Evolutionary conservation across 2,329 filamentous ascomycete genomes (phyloP), one percentile per base, ranked within the genome.

Genomic region (Didymella keratinophila): DNA sequence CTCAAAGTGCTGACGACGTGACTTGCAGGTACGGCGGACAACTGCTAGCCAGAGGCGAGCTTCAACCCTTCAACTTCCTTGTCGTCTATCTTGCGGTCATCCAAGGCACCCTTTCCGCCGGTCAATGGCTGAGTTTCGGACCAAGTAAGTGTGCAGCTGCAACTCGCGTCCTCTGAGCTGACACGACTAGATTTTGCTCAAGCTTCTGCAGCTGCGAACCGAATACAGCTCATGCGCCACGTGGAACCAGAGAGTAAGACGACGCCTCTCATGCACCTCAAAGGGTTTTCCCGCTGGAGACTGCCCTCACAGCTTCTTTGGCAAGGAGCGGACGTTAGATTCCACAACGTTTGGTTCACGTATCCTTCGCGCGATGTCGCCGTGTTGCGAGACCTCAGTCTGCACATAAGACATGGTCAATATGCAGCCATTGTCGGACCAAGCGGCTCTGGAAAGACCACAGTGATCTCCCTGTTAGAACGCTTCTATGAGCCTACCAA

Each of bases 371-470:
- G 94, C 0, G 92, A 97, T 70, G 92, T 96, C 4, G 85, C 87
- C 2, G 91, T 97, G 50, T 93, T 98, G 4, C 71, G 66, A 47
- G 75, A 78, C 52, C 79, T 86, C 48, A 84, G 81, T 14, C 32
- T 75, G 3, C 62, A 68, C 12, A 73, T 73, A 49, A 70, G 78
- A 53, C 87, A 86, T 67, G 88, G 88, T 5, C 86, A 89, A 46
- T 67, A 66, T 21, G 65, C 64, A 7, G 68, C 69, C 12, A 65
- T 71, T 1, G 88, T 91, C 9, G 89, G 89, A 1, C 56, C 56
- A 16, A 97, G 93, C 21, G 94, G 94, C 6, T 95, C 90, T 37
- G 94, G 94, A 34, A 98, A 98, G 79, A 93, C 89, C 70, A 97
- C 94, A 0, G 92, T 97, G 62, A 89, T 98, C 23, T 93, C 92